phyloP scores from a whole-genome alignment of 306 rosid species.

The Dicorynia guianensis region DNA sequence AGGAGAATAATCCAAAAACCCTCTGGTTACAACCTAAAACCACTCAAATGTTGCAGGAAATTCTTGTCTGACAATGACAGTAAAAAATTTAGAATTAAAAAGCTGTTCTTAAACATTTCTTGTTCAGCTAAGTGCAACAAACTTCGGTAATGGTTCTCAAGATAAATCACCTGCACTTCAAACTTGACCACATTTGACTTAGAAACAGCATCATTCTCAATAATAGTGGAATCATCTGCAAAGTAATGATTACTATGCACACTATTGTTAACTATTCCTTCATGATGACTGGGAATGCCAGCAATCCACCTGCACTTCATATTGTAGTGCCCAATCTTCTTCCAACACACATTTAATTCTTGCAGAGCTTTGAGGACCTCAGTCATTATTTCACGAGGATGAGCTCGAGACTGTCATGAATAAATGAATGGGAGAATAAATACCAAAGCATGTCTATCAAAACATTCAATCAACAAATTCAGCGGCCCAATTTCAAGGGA shows the following conservation, averaged over 20 bases:
- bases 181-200: constrained; percentile 83
- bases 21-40: constrained; percentile 15
- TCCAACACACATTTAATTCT: constrained; percentile 89
- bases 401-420: constrained; percentile 75
- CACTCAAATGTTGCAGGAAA: background rate
- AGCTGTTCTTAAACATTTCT: constrained; percentile 3
- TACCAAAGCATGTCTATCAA: constrained; percentile 40
- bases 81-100: background rate
- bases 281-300: constrained; percentile 58
- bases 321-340: constrained; percentile 95
- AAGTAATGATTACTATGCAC: constrained; percentile 62
- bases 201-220: constrained; percentile 62
- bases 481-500: background rate
- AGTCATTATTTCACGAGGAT: constrained; percentile 94
- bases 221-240: constrained; percentile 62
- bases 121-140: constrained; percentile 27
- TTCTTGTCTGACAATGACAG: constrained; percentile 20
- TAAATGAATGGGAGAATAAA: constrained; percentile 33
- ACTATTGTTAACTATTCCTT: constrained; percentile 70
- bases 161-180: constrained; percentile 82
- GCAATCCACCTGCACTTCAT: constrained; percentile 92
- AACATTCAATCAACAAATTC: constrained; percentile 34
- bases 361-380: constrained; percentile 95
- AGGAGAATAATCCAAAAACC: background rate
- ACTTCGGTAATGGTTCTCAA: constrained; percentile 26